These are phyloP conservation scores for Rubroshorea leprosula DNA, from an alignment of 345 rosid genomes.

Conservation along the genomic window DNA sequence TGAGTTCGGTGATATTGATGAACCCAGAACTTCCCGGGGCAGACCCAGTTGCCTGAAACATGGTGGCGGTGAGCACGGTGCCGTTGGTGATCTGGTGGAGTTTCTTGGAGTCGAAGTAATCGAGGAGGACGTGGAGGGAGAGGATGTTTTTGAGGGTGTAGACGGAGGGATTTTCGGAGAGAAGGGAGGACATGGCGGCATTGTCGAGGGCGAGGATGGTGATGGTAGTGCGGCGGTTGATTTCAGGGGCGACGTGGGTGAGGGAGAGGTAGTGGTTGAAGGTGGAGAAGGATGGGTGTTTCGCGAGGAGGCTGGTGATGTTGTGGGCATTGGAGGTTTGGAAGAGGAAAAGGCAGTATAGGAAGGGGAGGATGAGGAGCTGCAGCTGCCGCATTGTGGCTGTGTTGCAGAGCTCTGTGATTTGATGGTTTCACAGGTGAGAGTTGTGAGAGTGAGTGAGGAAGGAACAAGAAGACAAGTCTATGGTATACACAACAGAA, in stretches of 20 bases:
- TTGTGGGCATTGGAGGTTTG: constrained; percentile 49
- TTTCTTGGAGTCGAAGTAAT: constrained; percentile 86
- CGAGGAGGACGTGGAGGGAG: constrained; percentile 89
- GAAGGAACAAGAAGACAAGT: neutral
- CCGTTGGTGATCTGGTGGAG: constrained; percentile 91
- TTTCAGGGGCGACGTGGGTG: constrained; percentile 85
- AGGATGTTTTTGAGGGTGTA: constrained; percentile 76
- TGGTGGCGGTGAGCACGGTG: constrained; percentile 84
- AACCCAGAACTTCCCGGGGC: constrained; percentile 80
- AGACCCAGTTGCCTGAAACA: constrained; percentile 85
- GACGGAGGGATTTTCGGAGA: constrained; percentile 53
- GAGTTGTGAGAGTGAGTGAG: neutral
- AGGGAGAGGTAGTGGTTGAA: constrained; percentile 75
- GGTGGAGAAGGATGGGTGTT: constrained; percentile 70
- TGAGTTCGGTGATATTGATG: constrained; percentile 84
- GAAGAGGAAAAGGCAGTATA: constrained; percentile 16
- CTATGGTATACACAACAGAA: neutral
- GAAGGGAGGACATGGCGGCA: constrained; percentile 63
- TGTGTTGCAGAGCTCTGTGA: neutral
- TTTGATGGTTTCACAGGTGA: neutral
- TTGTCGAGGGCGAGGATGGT: constrained; percentile 86
- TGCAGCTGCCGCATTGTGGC: constrained; percentile 27
- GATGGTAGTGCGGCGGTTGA: constrained; percentile 76
- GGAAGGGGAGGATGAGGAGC: constrained; percentile 19
- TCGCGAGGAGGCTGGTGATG: constrained; percentile 61